phyloP scores from a whole-genome alignment of 2,329 filamentous ascomycete species.

The Diaporthe sp. region DNA sequence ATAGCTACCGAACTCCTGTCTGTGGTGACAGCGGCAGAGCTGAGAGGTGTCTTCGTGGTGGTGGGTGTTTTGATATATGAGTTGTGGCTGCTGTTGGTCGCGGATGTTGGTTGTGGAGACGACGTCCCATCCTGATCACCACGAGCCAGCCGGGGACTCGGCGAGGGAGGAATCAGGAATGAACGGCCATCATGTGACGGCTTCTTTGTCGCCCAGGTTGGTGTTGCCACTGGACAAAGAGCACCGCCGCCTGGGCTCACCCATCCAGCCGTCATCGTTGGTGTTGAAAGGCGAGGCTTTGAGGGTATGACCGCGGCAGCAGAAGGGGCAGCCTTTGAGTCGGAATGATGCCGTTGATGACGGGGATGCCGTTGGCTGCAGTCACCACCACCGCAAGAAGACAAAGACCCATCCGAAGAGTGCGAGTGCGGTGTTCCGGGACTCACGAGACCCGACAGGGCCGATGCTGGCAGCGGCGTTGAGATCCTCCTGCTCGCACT shows the following conservation, averaged over 20 bases:
- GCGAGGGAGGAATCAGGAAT: conserved; percentile 29
- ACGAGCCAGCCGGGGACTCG: conserved; percentile 11
- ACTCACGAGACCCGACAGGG: conserved; percentile 22
- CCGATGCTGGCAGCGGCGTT: conserved; percentile 53
- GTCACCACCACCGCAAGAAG: conserved; percentile 53
- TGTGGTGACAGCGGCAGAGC: neutral
- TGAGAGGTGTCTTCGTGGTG: conserved; percentile 29
- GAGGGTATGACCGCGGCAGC: conserved; percentile 5
- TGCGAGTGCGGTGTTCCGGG: conserved; percentile 54
- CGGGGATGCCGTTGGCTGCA: conserved; percentile 48
- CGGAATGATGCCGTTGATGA: conserved; percentile 40
- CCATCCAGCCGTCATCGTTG: conserved; percentile 33
- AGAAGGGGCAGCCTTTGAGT: conserved; percentile 35
- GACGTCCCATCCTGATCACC: conserved; percentile 17
- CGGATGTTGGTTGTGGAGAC: conserved; percentile 27
- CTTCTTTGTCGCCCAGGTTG: conserved; percentile 38
- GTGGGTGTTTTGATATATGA: conserved; percentile 29
- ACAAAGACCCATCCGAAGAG: conserved; percentile 60
- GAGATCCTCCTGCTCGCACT: conserved; percentile 47
- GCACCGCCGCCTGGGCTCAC: conserved; percentile 19
- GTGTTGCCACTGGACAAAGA: conserved; percentile 31
- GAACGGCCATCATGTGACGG: conserved; percentile 20
- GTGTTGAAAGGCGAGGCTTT: conserved; percentile 43
- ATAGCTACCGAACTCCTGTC: neutral
- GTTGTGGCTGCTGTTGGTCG: neutral